phyloP scores from a whole-genome alignment of 2,329 filamentous ascomycete genomes.

The Alternaria consortialis region DNA sequence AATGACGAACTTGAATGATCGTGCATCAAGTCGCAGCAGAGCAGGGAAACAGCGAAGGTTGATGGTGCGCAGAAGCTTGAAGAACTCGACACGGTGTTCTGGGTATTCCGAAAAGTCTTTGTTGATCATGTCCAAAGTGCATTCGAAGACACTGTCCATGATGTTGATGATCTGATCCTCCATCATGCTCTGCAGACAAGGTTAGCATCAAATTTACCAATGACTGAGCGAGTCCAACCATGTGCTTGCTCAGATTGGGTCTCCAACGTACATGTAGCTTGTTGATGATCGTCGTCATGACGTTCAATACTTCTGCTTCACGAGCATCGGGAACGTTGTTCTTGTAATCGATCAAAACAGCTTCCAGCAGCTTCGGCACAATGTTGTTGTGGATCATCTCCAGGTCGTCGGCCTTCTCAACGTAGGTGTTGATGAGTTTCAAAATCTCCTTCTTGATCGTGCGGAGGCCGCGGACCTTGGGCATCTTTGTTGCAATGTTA shows the following conservation, averaged over 20 bases:
- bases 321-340: conserved; percentile 94
- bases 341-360: conserved; percentile 94
- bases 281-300: conserved; percentile 96
- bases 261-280: conserved; percentile 88
- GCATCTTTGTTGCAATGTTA: conserved; percentile 97
- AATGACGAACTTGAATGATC: conserved; percentile 99
- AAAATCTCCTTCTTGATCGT: conserved; percentile 99
- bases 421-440: conserved; percentile 97
- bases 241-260: conserved; percentile 61
- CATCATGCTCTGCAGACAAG: conserved; percentile 76
- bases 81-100: conserved; percentile 99
- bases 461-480: conserved; percentile 90
- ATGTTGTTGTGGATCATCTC: conserved; percentile 93
- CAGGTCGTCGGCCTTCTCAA: conserved; percentile 96
- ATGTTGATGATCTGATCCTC: conserved; percentile 97
- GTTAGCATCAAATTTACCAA: conserved; percentile 29
- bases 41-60: conserved; percentile 98
- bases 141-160: conserved; percentile 99
- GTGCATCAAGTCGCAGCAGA: conserved; percentile 89
- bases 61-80: conserved; percentile 94
- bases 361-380: conserved; percentile 93
- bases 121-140: conserved; percentile 99
- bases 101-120: conserved; percentile 99
- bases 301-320: conserved; percentile 94
- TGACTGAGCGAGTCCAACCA: conserved; percentile 49